Percentiles rank a stretch among this genome's conserved stretches.
phyloP scores from a whole-genome alignment of 129 eudicot species.

The Flaveria brownii region DNA sequence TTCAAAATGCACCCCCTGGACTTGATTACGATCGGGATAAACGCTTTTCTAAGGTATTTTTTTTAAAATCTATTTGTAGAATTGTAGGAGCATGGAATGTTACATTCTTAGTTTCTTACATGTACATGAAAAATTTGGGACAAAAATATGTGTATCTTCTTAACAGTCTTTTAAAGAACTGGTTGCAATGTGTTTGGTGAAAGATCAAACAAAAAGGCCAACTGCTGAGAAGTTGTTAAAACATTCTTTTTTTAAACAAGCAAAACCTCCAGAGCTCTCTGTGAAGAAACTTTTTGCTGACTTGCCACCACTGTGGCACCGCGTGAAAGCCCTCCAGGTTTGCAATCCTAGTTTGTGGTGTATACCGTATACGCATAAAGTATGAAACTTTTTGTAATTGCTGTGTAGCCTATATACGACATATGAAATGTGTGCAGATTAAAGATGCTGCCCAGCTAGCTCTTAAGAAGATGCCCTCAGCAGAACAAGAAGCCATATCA shows the following conservation, averaged over 20 bases:
- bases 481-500: constrained; percentile 96
- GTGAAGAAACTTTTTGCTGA: constrained; percentile 80
- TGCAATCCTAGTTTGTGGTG: constrained; percentile 8
- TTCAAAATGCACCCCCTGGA: constrained; percentile 99
- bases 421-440: constrained; percentile 42
- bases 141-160: constrained; percentile 20
- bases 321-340: constrained; percentile 92
- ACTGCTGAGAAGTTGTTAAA: constrained; percentile 91
- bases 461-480: constrained; percentile 90
- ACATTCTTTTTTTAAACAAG: constrained; percentile 87
- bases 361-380: not conserved
- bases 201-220: constrained; percentile 95
- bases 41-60: constrained; percentile 86
- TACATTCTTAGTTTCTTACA: constrained; percentile 1
- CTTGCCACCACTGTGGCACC: constrained; percentile 91
- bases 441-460: constrained; percentile 98
- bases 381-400: not conserved
- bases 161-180: constrained; percentile 88
- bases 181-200: constrained; percentile 99
- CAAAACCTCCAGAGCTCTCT: constrained; percentile 86
- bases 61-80: not conserved
- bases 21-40: constrained; percentile 98
- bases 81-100: constrained; percentile 27
- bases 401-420: not conserved
- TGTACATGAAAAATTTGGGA: not conserved